These are phyloP conservation scores for Trichoderma asperelloides DNA, from an alignment of 495 filamentous ascomycete genomes.

Conservation along the genomic window DNA sequence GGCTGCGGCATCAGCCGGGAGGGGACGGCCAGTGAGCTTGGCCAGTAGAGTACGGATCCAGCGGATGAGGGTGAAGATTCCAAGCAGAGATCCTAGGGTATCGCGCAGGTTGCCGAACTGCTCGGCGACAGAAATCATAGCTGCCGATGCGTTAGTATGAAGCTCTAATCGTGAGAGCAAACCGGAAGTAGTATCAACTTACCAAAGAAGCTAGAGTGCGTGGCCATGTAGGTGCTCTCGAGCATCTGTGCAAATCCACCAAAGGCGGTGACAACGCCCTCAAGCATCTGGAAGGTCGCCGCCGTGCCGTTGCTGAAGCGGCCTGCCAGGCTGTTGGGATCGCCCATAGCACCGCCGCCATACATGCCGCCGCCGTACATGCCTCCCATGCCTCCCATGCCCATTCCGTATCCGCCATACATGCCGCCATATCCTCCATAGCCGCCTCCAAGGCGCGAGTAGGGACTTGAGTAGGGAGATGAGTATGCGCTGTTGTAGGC, in stretches of 20 bases:
- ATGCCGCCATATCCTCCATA: conserved; percentile 36
- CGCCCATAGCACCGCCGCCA: conserved; percentile 66
- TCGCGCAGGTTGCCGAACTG: conserved; percentile 89
- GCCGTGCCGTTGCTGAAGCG: conserved; percentile 86
- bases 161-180: too few species aligned
- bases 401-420: conserved; percentile 45
- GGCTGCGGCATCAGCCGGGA: conserved; percentile 73
- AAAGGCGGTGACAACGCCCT: conserved; percentile 96
- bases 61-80: conserved; percentile 90
- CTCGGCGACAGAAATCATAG: conserved; percentile 96
- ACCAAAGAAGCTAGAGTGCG: conserved; percentile 98
- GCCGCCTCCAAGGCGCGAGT: conserved; percentile 30
- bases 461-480: conserved; percentile 30
- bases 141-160: conserved; percentile 38
- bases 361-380: conserved; percentile 46
- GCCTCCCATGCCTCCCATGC: conserved; percentile 54
- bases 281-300: conserved; percentile 98
- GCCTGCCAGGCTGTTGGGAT: conserved; percentile 85
- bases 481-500: conserved; percentile 44
- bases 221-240: conserved; percentile 99
- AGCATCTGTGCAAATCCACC: conserved; percentile 99
- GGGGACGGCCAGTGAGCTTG: conserved; percentile 88
- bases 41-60: conserved; percentile 87
- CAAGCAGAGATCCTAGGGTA: conserved; percentile 89
- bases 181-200: conserved; percentile 27